Evolutionary conservation across 768 basidiomycete species (phyloP).

Genomic region (Trametes cingulata): DNA sequence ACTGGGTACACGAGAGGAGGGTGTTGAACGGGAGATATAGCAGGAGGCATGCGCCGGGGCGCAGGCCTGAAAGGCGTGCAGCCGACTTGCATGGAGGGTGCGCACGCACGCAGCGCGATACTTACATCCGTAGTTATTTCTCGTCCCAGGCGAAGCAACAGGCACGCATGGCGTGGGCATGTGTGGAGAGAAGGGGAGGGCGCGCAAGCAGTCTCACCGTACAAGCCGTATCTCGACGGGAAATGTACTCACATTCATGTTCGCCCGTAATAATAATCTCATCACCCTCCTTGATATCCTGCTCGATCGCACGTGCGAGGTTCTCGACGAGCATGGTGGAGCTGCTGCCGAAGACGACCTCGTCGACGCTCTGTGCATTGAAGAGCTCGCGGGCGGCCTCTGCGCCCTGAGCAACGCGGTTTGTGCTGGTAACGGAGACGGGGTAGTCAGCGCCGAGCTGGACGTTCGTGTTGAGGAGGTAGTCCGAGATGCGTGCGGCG

Average conservation of each 20-base stretch:
- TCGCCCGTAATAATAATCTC: slow-evolving; percentile 80
- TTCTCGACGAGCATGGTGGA: slow-evolving; percentile 73
- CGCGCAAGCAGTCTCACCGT: no score
- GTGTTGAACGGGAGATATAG: no score
- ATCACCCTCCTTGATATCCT: slow-evolving; percentile 55
- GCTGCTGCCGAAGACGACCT: slow-evolving; percentile 67
- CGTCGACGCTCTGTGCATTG: slow-evolving; percentile 60
- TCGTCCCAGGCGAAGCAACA: no score
- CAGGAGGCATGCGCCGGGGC: no score
- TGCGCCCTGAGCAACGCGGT: slow-evolving; percentile 51
- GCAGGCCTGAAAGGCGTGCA: no score
- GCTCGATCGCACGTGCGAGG: slow-evolving; percentile 61
- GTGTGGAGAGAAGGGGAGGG: no score
- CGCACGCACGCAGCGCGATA: no score
- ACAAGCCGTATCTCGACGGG: no score
- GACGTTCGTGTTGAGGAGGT: slow-evolving; percentile 70
- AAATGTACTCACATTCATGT: slow-evolving; percentile 78
- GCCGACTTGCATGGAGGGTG: no score
- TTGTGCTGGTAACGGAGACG: slow-evolving; percentile 52
- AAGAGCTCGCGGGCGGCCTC: slow-evolving; percentile 57
- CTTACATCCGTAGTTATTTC: no score
- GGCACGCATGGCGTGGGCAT: no score
- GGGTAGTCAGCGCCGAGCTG: slow-evolving; percentile 75
- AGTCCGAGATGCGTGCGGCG: slow-evolving; percentile 63
- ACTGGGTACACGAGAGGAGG: no score